Evolutionary conservation across 768 basidiomycete genomes (phyloP).

Genomic region (Coprinopsis strossmayeri): DNA sequence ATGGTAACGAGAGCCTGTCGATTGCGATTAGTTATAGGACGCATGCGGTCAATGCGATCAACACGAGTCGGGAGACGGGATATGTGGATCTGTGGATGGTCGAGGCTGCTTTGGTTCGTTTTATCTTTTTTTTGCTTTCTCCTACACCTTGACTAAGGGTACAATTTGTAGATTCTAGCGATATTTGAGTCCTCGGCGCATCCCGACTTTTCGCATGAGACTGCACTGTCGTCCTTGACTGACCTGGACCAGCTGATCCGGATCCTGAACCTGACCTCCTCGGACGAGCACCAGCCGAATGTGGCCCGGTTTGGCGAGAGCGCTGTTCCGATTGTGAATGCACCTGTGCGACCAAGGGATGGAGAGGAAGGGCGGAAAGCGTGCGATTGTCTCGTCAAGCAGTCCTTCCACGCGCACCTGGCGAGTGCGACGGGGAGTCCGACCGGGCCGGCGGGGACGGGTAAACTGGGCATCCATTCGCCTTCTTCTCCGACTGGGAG

Average conservation of each 20-base stretch:
- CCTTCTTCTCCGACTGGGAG: too few species aligned
- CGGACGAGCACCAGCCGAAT: conserved; percentile 51
- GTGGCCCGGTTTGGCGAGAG: conserved; percentile 45
- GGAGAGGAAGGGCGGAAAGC: background rate
- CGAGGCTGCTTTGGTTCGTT: conserved; percentile 59
- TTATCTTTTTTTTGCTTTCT: background rate
- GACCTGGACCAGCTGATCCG: conserved; percentile 61
- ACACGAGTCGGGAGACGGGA: conserved; percentile 13
- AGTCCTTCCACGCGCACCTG: too few species aligned
- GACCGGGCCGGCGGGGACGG: background rate
- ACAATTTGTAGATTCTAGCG: conserved; percentile 65
- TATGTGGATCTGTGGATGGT: conserved; percentile 61
- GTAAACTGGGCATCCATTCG: background rate
- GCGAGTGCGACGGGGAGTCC: too few species aligned
- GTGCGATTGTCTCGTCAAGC: conserved; percentile 15
- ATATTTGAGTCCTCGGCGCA: conserved; percentile 74
- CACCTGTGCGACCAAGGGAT: too few species aligned
- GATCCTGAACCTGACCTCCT: conserved; percentile 43
- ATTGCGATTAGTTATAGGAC: conserved; percentile 1
- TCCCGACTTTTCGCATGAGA: conserved; percentile 52
- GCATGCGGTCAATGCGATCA: background rate
- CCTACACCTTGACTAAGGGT: too few species aligned
- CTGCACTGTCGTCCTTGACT: conserved; percentile 45
- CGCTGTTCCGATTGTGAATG: conserved; percentile 48
- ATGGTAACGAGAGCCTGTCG: conserved; percentile 51